A percentile compares a stretch with the other conserved stretches of the same genome.
phyloP scores from a whole-genome alignment of 1,139 yeast genomes.

The Geotrichum reessii region DNA sequence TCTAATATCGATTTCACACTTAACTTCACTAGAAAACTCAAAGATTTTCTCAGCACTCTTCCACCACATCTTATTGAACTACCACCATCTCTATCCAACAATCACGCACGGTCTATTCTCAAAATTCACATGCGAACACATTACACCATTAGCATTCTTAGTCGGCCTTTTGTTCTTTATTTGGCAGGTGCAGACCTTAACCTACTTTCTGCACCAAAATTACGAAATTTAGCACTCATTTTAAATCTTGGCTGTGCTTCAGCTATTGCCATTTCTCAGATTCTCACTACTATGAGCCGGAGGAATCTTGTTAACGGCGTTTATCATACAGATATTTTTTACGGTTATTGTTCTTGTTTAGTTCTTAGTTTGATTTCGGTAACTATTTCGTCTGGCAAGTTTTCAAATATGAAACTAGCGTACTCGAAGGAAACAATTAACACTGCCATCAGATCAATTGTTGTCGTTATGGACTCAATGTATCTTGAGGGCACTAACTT shows the following conservation, averaged over 20 bases:
- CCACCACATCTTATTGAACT: constrained; percentile 16
- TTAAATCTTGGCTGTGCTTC: constrained; percentile 19
- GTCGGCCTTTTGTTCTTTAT: constrained; percentile 18
- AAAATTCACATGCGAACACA: constrained; percentile 18
- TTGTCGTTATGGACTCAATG: constrained; percentile 15
- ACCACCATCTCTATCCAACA: constrained; percentile 9
- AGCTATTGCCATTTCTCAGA: constrained; percentile 18
- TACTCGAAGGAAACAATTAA: constrained; percentile 12
- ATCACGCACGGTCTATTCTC: constrained; percentile 17
- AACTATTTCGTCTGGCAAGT: constrained; percentile 16
- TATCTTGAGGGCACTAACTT: constrained; percentile 18
- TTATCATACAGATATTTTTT: constrained; percentile 16
- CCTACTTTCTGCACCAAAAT: constrained; percentile 13
- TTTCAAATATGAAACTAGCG: constrained; percentile 11
- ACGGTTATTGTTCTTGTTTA: constrained; percentile 18
- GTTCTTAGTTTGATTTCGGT: constrained; percentile 18
- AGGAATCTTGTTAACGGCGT: constrained; percentile 16
- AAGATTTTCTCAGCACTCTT: constrained; percentile 13
- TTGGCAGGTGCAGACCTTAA: constrained; percentile 16
- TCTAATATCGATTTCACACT: constrained; percentile 14
- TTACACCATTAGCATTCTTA: constrained; percentile 17
- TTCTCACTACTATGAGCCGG: constrained; percentile 12
- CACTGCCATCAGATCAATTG: constrained; percentile 14
- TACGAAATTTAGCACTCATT: constrained; percentile 9
- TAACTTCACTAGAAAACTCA: constrained; percentile 13